Conservation (phyloP, 2,329 filamentous ascomycete species). For the Clonostachys rosea region DNA sequence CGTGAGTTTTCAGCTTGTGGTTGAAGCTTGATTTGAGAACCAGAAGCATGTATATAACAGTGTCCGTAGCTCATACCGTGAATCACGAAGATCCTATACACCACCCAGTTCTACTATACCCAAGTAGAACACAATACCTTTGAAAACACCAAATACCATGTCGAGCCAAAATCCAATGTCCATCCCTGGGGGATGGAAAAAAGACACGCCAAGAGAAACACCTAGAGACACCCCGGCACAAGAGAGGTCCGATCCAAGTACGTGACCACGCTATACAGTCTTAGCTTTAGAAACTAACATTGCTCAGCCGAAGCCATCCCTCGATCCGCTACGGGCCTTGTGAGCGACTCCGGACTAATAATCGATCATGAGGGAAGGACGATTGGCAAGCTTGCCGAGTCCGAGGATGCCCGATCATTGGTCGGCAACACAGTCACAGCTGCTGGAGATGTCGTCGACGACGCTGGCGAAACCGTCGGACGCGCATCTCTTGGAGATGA, state of each 20-base stretch:
- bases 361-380: conserved; percentile 36
- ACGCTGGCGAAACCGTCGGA: conserved; percentile 33
- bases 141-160: conserved; percentile 6
- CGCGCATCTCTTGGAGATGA: not conserved
- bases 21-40: not conserved
- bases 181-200: conserved; percentile 18
- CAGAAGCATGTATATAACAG: not conserved
- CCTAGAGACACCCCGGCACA: conserved; percentile 14
- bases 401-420: conserved; percentile 30
- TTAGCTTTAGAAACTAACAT: no score
- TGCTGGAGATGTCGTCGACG: conserved; percentile 24
- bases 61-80: not conserved
- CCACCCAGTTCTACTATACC: not conserved
- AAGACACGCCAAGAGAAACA: conserved; percentile 12
- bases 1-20: no score
- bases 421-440: conserved; percentile 31
- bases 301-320: conserved; percentile 15
- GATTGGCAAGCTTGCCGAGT: conserved; percentile 33
- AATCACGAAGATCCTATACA: not conserved
- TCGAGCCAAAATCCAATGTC: conserved; percentile 15
- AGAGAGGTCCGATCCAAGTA: conserved; percentile 21
- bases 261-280: conserved; percentile 5
- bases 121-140: not conserved
- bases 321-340: conserved; percentile 31
- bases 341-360: conserved; percentile 38